phyloP scores from a whole-genome alignment of 148 eudicot species.

The Oxyria digyna region DNA sequence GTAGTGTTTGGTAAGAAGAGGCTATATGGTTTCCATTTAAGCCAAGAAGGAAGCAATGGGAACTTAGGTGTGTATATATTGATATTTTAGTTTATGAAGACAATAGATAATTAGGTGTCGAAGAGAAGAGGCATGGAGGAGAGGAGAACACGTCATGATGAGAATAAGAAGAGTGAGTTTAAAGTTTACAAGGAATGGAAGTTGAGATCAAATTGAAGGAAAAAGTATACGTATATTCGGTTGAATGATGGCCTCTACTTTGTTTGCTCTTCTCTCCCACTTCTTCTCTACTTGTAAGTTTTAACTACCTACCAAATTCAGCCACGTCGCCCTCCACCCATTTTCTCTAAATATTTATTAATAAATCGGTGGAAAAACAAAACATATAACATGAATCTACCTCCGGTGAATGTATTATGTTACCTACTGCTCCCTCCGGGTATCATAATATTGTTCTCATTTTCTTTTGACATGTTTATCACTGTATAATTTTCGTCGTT shows the following conservation, averaged over 20 bases:
- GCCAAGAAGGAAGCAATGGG: not conserved
- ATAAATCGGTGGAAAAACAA: not conserved
- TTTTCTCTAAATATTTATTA: not conserved
- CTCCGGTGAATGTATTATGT: no score
- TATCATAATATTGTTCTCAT: no score
- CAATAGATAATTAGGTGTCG: not conserved
- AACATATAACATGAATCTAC: no score
- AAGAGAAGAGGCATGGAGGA: not conserved
- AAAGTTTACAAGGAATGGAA: no score
- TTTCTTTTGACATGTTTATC: no score
- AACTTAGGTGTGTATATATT: no score
- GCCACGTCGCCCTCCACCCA: not conserved
- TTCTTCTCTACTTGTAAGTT: conserved; percentile 7
- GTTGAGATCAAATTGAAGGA: no score
- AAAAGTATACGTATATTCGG: not conserved
- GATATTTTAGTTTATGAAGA: no score
- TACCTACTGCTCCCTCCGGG: no score
- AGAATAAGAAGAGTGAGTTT: not conserved
- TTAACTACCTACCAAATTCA: not conserved
- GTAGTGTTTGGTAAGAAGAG: not conserved
- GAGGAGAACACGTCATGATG: not conserved
- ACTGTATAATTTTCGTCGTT: no score
- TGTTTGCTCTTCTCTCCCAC: not conserved
- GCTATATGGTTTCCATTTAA: not conserved
- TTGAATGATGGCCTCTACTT: not conserved